phyloP scores from a whole-genome alignment of 257 asterid genomes.

The Knoxia roxburghii region DNA sequence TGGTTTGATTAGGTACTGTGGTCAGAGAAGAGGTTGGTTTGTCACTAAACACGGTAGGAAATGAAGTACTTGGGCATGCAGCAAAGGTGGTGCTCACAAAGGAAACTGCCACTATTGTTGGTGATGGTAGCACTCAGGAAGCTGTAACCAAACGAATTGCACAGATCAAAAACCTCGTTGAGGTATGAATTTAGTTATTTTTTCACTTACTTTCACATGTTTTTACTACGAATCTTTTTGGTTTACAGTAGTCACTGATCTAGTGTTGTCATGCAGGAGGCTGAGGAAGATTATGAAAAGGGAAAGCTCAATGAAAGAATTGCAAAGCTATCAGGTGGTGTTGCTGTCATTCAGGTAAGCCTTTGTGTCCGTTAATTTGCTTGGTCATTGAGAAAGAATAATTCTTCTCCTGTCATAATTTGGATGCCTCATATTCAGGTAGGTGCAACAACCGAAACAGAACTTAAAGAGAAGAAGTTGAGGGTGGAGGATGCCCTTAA shows the following conservation, averaged over 20 bases:
- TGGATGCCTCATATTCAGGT: constrained; percentile 18
- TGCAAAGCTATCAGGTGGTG: constrained; percentile 51
- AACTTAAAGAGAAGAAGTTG: constrained; percentile 39
- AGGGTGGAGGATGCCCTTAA: constrained; percentile 47
- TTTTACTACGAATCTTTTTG: background rate
- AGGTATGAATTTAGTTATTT: constrained; percentile 2
- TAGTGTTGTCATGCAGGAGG: constrained; percentile 19
- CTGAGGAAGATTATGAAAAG: constrained; percentile 32
- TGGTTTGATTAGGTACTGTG: constrained; percentile 23
- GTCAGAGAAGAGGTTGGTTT: constrained; percentile 33
- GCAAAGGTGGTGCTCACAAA: constrained; percentile 39
- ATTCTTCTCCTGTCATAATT: background rate
- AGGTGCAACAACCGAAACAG: constrained; percentile 49
- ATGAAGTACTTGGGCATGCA: constrained; percentile 38
- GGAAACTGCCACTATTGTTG: constrained; percentile 37
- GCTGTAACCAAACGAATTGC: constrained; percentile 32
- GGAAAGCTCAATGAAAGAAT: constrained; percentile 40
- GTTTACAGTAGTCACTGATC: background rate
- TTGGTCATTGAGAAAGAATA: no score
- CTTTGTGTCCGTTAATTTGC: background rate
- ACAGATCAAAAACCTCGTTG: constrained; percentile 34
- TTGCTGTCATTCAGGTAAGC: constrained; percentile 43
- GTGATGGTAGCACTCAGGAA: constrained; percentile 35
- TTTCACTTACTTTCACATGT: background rate
- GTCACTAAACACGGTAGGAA: constrained; percentile 26